These are phyloP conservation scores for Cronartium ribicola DNA, from an alignment of 1,284 basidiomycete genomes.

Conservation along the genomic window DNA sequence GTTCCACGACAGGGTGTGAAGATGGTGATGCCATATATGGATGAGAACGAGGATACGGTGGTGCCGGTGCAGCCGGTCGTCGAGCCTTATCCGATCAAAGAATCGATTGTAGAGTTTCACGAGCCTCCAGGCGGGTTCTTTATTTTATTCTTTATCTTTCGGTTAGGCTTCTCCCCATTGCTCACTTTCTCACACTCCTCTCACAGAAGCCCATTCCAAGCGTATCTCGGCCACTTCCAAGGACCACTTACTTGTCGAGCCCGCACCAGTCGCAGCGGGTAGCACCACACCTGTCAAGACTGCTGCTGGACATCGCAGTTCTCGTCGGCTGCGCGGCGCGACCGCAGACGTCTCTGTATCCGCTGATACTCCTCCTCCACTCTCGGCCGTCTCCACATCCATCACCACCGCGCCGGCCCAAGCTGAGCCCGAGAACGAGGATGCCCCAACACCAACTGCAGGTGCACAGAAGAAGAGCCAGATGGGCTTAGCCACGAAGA, in stretches of 20 bases:
- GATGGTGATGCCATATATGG: slow-evolving; percentile 56
- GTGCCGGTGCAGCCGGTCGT: slow-evolving; percentile 59
- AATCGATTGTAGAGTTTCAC: slow-evolving; percentile 65
- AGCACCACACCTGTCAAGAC: slow-evolving; percentile 34
- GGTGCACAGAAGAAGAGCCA: neutral
- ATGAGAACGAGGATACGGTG: slow-evolving; percentile 44
- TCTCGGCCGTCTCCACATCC: neutral
- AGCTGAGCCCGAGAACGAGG: neutral
- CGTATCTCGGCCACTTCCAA: neutral
- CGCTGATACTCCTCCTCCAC: slow-evolving; percentile 24
- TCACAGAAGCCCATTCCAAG: slow-evolving; percentile 1
- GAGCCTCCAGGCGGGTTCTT: slow-evolving; percentile 69
- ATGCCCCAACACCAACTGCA: neutral
- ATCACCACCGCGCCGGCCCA: neutral
- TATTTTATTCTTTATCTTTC: slow-evolving; percentile 51
- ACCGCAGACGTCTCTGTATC: slow-evolving; percentile 27
- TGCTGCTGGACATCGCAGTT: slow-evolving; percentile 21
- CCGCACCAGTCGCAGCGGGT: neutral
- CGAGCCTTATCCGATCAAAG: slow-evolving; percentile 60
- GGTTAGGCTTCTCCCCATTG: slow-evolving; percentile 20
- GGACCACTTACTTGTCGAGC: neutral
- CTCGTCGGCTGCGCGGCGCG: slow-evolving; percentile 37
- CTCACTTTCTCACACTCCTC: neutral
- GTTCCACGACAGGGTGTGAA: slow-evolving; percentile 53
- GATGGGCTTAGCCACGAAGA: neutral